Base-by-base conservation (phyloP, 306 rosid species). In the Crataegus laevigata region DNA sequence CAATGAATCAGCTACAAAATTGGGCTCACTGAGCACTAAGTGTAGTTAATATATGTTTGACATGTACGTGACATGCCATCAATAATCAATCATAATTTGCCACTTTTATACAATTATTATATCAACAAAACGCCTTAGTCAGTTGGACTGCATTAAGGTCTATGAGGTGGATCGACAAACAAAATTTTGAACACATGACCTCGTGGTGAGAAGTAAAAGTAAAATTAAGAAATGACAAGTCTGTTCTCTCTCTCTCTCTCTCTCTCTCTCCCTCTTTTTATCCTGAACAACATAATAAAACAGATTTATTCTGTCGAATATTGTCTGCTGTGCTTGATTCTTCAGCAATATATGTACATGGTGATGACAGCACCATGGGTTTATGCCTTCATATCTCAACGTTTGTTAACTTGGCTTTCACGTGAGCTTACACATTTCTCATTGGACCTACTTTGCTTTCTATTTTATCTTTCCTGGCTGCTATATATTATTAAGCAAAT, bases 371-470 rank as follows among this genome's bases (percentile, higher is more conserved):
- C 45, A 43, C 0, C 51, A 32, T 32, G 12, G 21, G 26, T 57
- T 45, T 72, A 58, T 58, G 14, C 9, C 38, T 60, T 60, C 28
- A 12, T 22, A 2, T 73, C 40, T 60, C 3, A 3, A 26, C n/a
- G 12, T 43, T 22, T 6, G 28, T 63, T 74, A 65, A 65, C 47
- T 65, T 65, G 70, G 78, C 78, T 45, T 32, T 29, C 61, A 74
- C 21, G 62, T 61, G 70, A 74, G 78, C 43, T 74, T 26, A 29
- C 43, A 3, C 34, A 22, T 7, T 17, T 70, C 59, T 22, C 6
- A 38, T 24, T 52, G 47, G 58, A 50, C 42, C 57, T 50, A 51
- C 54, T 11, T 64, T 18, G 21, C 57, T 36, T 24, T 32, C 58
- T 71, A 4, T 50, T 18, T 28, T 21, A 40, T 8, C 62, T 62